phyloP scores from a whole-genome alignment of 2,329 filamentous ascomycete genomes.

The Saccharata proteae region DNA sequence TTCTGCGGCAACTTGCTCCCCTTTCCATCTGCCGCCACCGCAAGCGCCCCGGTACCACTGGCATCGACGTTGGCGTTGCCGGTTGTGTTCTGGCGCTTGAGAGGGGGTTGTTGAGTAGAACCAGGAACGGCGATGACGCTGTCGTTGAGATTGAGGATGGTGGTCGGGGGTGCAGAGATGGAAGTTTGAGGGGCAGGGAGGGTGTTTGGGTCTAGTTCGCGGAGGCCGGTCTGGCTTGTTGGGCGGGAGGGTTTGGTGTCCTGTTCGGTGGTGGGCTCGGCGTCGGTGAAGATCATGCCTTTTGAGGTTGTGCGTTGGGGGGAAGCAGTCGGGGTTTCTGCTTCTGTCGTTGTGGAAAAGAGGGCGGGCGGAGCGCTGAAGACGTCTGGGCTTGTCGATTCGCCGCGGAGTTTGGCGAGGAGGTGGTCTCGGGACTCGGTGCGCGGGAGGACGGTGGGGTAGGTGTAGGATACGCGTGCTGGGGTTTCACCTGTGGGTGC shows the following conservation, averaged over 20 bases:
- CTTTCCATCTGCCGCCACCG: slow-evolving; percentile 12
- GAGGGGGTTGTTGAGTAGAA: slow-evolving; percentile 20
- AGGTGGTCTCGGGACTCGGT: slow-evolving; percentile 53
- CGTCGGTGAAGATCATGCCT: slow-evolving; percentile 41
- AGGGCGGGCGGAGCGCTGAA: slow-evolving; percentile 11
- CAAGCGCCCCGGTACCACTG: neutral
- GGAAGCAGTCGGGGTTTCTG: slow-evolving; percentile 18
- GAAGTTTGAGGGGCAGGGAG: slow-evolving; percentile 14
- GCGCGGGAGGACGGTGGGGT: slow-evolving; percentile 63
- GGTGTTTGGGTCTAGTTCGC: slow-evolving; percentile 38
- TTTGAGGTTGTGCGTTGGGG: slow-evolving; percentile 33
- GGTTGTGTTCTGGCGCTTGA: slow-evolving; percentile 33
- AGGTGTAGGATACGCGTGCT: slow-evolving; percentile 68
- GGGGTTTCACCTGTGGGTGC: slow-evolving; percentile 76
- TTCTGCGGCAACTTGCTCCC: slow-evolving; percentile 30
- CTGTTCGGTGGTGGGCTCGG: slow-evolving; percentile 16
- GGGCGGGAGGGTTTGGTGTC: slow-evolving; percentile 17
- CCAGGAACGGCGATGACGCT: slow-evolving; percentile 18
- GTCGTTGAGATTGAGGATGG: slow-evolving; percentile 11
- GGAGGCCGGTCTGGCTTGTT: slow-evolving; percentile 23
- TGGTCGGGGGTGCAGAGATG: slow-evolving; percentile 19
- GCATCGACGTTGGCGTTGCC: too few species aligned
- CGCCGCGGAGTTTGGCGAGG: slow-evolving; percentile 34
- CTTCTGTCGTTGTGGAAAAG: neutral
- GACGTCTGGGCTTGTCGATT: slow-evolving; percentile 11